phyloP scores from a whole-genome alignment of 202 grass and related monocot genomes.

The Carex arenaria region DNA sequence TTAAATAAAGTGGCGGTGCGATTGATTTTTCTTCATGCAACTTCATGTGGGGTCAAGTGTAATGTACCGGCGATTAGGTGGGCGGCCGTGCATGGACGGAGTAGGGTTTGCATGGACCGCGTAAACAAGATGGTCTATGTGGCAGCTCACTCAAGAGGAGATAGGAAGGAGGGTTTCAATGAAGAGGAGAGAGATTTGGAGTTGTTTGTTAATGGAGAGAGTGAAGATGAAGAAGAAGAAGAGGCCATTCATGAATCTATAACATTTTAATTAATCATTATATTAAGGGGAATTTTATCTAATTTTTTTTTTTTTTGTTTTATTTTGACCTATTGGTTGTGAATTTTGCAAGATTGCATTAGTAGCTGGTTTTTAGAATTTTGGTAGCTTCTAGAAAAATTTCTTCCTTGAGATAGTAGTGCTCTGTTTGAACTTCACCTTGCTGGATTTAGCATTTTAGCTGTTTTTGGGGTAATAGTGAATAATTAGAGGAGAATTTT shows the following conservation, averaged over 20 bases:
- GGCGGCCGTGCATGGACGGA: slow-evolving; percentile 9
- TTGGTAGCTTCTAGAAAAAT: slow-evolving; percentile 17
- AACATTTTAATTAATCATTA: slow-evolving; percentile 27
- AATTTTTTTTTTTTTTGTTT: slow-evolving; percentile 9
- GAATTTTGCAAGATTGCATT: slow-evolving; percentile 20
- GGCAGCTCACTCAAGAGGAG: slow-evolving; percentile 33
- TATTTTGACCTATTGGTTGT: slow-evolving; percentile 23
- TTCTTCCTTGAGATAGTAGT: slow-evolving; percentile 13
- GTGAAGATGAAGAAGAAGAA: slow-evolving; percentile 36
- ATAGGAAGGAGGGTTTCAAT: slow-evolving; percentile 34
- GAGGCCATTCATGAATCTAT: slow-evolving; percentile 23
- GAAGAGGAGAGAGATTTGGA: slow-evolving; percentile 43
- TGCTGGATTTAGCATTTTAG: slow-evolving; percentile 16
- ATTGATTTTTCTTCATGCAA: slow-evolving; percentile 46
- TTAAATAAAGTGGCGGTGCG: slow-evolving; percentile 34
- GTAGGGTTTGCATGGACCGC: slow-evolving; percentile 24
- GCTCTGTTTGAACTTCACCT: neutral
- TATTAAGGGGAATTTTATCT: slow-evolving; percentile 11
- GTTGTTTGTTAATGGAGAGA: slow-evolving; percentile 29
- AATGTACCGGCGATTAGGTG: slow-evolving; percentile 17
- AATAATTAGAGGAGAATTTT: neutral
- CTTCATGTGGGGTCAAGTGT: slow-evolving; percentile 25
- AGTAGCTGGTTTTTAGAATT: slow-evolving; percentile 18
- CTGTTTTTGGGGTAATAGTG: slow-evolving; percentile 12
- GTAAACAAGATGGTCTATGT: slow-evolving; percentile 39